These are phyloP conservation scores for Coniochaeta prunicola DNA, from an alignment of 2,329 filamentous ascomycete genomes.

Conservation along the genomic window DNA sequence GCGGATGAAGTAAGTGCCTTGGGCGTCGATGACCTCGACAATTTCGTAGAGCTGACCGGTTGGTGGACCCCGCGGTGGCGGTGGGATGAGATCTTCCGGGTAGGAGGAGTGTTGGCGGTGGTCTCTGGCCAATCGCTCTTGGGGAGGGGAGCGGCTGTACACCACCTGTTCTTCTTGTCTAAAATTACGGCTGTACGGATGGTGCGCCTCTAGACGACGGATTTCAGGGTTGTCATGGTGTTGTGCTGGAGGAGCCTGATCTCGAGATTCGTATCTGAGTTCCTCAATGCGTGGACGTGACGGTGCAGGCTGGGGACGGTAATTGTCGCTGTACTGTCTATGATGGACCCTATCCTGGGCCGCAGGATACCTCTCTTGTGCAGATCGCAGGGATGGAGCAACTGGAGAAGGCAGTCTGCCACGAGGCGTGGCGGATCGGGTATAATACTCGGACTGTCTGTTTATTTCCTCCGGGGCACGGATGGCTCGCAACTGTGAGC, in stretches of 20 bases:
- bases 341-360: constrained; percentile 4
- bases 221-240: background rate
- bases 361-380: background rate
- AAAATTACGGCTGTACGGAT: background rate
- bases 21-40: constrained; percentile 34
- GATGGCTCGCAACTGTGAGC: background rate
- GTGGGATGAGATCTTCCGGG: background rate
- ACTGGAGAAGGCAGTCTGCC: background rate
- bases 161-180: background rate
- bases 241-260: background rate
- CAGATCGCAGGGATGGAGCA: background rate
- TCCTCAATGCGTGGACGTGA: constrained; percentile 3
- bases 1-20: constrained; percentile 38
- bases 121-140: background rate
- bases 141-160: background rate
- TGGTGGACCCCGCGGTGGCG: constrained; percentile 14
- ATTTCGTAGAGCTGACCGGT: constrained; percentile 32
- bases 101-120: constrained; percentile 14
- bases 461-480: background rate
- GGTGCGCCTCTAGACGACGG: background rate
- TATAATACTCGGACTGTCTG: background rate
- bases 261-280: background rate
- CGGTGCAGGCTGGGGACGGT: constrained; percentile 1
- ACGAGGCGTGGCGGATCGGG: background rate
- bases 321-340: constrained; percentile 6